Evolutionary conservation across 495 filamentous ascomycete genomes (phyloP), one percentile per base, ranked within the genome.

Genomic region (Aspergillus indologenus): DNA sequence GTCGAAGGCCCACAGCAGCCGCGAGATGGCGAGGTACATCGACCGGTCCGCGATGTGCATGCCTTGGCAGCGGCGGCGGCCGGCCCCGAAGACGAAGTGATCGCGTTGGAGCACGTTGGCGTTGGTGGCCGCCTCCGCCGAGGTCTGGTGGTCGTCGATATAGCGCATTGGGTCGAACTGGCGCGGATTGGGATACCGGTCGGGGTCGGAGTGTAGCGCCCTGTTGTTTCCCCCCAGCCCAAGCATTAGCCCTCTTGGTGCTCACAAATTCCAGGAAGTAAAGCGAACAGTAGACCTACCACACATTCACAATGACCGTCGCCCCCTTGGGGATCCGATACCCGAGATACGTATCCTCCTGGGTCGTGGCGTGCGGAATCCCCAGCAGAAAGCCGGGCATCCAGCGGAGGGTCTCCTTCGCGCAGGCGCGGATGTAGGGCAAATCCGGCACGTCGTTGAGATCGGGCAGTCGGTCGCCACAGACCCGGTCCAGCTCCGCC

Each of bases 81-180:
- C 71, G 0, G 66, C 64, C 5, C 69, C 71, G 31, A 72, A 74
- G 0, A 64, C 67, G 31, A 69, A 72, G 6, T 56, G 34, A 49
- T 71, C 70, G 17, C 68, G 77, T 19, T 63, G 58, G 44, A 77
- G 74, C 0, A 56, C 43, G n/a, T 74, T 58, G 0, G 78, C 78
- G 20, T 80, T 72, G 0, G 70, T 67, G 18, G 74, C 69, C 17
- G 67, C 62, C 14, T 77, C 73, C 47, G 75, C 71, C 47, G 72
- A 53, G 20, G 55, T 65, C 29, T 67, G 61, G 3, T 21, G 14
- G 34, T 68, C 65, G 5, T 64, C 49, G 4, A 65, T 24, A 61
- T 77, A 87, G 3, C 84, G 82, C 44, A 81, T 79, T 0, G 83
- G 85, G 31, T 79, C 74, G 71, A 79, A 87, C 45, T 61, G 70